phyloP scores from a whole-genome alignment of 2,329 filamentous ascomycete genomes.

The Periconia digitata region DNA sequence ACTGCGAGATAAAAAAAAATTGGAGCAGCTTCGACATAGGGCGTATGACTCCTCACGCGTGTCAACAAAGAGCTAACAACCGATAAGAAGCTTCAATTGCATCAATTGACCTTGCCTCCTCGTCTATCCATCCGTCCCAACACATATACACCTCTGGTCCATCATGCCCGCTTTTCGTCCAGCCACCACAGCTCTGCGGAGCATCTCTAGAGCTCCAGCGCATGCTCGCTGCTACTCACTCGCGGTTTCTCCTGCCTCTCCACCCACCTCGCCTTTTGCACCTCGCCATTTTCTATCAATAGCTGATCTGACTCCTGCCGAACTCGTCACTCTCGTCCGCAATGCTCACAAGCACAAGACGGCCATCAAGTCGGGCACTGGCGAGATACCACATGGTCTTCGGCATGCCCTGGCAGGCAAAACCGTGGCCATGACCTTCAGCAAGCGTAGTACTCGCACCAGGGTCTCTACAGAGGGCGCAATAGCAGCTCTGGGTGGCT shows the following conservation, averaged over 20 bases:
- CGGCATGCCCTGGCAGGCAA: constrained; percentile 68
- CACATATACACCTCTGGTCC: no score
- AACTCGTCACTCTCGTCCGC: constrained; percentile 79
- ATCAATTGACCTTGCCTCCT: background rate
- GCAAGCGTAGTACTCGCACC: constrained; percentile 90
- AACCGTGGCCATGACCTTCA: constrained; percentile 95
- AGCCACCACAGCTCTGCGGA: constrained; percentile 29
- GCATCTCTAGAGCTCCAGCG: constrained; percentile 26
- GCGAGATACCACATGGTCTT: constrained; percentile 61
- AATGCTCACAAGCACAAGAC: constrained; percentile 79
- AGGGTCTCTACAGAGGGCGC: constrained; percentile 92
- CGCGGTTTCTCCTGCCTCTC: constrained; percentile 37
- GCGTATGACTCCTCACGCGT: constrained; percentile 21
- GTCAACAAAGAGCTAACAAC: background rate
- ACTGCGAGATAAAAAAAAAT: constrained; percentile 6
- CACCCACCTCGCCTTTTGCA: constrained; percentile 57
- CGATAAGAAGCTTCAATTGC: constrained; percentile 16
- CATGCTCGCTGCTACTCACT: constrained; percentile 29
- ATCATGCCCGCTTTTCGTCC: constrained; percentile 38
- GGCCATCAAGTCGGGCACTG: constrained; percentile 66
- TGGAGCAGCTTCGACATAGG: background rate
- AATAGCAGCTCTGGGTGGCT: constrained; percentile 82
- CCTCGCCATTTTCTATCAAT: constrained; percentile 92
- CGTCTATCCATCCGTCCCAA: no score
- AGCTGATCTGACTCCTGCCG: constrained; percentile 75